Evolutionary conservation across 176 grass and related monocot species (phyloP).

Genomic region (Leersia perrieri): DNA sequence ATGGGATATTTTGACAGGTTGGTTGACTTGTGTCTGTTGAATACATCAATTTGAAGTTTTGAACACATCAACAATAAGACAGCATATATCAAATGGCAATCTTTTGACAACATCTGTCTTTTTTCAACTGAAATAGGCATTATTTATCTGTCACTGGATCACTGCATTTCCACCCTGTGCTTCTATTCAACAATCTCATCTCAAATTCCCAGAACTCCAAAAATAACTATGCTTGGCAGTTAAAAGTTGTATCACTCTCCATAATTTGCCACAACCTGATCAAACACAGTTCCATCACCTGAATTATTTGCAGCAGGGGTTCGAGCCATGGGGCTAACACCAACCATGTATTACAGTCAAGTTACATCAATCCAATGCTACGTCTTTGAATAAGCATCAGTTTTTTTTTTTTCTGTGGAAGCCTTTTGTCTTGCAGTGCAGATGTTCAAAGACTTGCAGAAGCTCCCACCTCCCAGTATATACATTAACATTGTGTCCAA

Average conservation of each 20-base stretch:
- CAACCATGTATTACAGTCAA: neutral
- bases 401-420: too few relatives aligned
- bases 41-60: neutral
- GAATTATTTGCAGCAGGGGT: neutral
- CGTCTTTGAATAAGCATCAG: too few relatives aligned
- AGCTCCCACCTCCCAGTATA: too few relatives aligned
- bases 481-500: neutral
- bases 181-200: neutral
- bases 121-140: neutral
- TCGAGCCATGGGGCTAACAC: neutral
- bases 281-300: neutral
- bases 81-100: neutral
- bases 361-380: too few relatives aligned
- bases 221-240: neutral
- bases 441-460: too few relatives aligned
- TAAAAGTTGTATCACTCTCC: neutral
- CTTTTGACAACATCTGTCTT: neutral
- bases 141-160: neutral
- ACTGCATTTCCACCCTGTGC: neutral
- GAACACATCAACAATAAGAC: neutral
- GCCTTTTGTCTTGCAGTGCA: too few relatives aligned
- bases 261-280: neutral
- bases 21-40: neutral
- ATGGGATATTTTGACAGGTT: neutral
- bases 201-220: neutral